Evolutionary conservation across 345 rosid species (phyloP).

Genomic region (Pelargonium nanum): DNA sequence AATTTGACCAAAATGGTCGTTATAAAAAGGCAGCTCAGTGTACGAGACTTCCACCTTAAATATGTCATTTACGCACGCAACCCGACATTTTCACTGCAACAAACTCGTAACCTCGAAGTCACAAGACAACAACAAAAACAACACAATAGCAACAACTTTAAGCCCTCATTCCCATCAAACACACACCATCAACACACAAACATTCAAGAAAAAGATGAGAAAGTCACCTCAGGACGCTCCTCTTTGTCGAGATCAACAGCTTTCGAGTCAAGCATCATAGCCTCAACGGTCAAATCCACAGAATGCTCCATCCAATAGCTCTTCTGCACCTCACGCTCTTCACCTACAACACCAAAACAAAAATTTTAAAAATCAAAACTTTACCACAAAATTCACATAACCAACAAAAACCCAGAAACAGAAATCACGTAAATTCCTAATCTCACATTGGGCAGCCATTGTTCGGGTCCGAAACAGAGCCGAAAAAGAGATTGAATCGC

Average conservation of each 20-base stretch:
- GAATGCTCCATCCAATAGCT: conserved; percentile 84
- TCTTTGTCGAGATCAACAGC: conserved; percentile 94
- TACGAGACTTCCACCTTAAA: too few species aligned
- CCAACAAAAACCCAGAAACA: not conserved
- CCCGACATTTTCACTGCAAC: too few species aligned
- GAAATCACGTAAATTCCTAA: not conserved
- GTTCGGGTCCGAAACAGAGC: conserved; percentile 1
- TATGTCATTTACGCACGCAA: too few species aligned
- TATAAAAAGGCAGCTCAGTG: too few species aligned
- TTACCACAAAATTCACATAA: not conserved
- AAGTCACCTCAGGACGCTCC: conserved; percentile 79
- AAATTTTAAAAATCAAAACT: not conserved
- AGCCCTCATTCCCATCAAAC: not conserved
- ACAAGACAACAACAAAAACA: too few species aligned
- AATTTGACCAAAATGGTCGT: not conserved
- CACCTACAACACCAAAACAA: conserved; percentile 22
- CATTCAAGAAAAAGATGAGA: too few species aligned
- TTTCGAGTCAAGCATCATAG: conserved; percentile 93
- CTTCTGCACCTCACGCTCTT: conserved; percentile 69
- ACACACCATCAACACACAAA: not conserved
- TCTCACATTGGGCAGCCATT: conserved; percentile 46
- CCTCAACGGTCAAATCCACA: conserved; percentile 57
- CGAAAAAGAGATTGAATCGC: not conserved
- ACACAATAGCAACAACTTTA: not conserved
- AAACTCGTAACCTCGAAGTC: too few species aligned